Percentiles rank a stretch among this genome's conserved stretches.
phyloP scores from a whole-genome alignment of 1,284 basidiomycete species.

The Cerioporus squamosus region DNA sequence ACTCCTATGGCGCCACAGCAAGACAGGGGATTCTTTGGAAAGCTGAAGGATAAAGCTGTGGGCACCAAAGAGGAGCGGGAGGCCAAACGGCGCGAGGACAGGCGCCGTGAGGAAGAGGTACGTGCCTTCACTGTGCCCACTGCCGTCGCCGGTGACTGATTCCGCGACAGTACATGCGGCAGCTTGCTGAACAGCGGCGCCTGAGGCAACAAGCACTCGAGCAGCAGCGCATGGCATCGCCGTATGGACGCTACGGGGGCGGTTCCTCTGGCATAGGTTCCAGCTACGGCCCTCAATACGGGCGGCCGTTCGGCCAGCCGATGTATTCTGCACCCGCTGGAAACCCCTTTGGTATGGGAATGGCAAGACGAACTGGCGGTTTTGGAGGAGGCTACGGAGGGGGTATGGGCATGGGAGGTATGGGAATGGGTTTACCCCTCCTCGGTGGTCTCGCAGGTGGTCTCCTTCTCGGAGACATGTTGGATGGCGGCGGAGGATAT shows the following conservation, averaged over 20 bases:
- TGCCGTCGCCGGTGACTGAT: neutral
- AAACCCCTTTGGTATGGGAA: slow-evolving; percentile 23
- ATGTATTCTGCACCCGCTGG: slow-evolving; percentile 31
- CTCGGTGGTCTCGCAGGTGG: slow-evolving; percentile 67
- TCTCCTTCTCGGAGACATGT: slow-evolving; percentile 54
- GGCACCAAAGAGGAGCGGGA: slow-evolving; percentile 69
- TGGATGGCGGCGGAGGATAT: slow-evolving; percentile 30
- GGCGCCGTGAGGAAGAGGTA: slow-evolving; percentile 41
- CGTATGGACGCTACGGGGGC: neutral
- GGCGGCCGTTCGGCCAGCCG: slow-evolving; percentile 21
- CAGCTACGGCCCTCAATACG: neutral
- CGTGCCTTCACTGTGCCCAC: slow-evolving; percentile 11
- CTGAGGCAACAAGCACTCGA: slow-evolving; percentile 15
- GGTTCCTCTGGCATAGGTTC: too few species aligned
- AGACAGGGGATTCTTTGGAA: slow-evolving; percentile 59
- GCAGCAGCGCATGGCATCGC: slow-evolving; percentile 29
- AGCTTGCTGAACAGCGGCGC: slow-evolving; percentile 34
- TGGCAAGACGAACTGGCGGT: slow-evolving; percentile 8
- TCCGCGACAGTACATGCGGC: slow-evolving; percentile 24
- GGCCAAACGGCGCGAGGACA: slow-evolving; percentile 37
- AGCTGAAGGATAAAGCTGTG: slow-evolving; percentile 63
- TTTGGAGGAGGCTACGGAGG: slow-evolving; percentile 12
- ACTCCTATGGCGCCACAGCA: slow-evolving; percentile 24
- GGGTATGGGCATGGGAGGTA: slow-evolving; percentile 12
- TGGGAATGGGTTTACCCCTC: slow-evolving; percentile 52